These are phyloP conservation scores for Rhipidocladum racemiflorum DNA, from an alignment of 176 grass and related monocot species.

Conservation along the genomic window DNA sequence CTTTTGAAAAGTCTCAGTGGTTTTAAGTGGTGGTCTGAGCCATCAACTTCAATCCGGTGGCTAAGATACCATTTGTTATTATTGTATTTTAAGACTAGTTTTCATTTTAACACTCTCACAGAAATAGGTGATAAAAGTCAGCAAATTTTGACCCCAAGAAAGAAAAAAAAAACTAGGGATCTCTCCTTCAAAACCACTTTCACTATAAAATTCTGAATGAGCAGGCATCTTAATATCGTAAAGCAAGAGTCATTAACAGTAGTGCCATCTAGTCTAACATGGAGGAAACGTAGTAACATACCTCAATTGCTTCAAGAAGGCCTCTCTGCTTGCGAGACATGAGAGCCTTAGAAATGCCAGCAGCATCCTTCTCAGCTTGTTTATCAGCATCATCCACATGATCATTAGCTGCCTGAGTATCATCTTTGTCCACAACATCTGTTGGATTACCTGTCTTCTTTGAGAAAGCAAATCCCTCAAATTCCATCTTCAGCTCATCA, in stretches of 20 bases:
- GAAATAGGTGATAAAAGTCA: neutral
- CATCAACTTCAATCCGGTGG: neutral
- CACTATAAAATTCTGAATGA: neutral
- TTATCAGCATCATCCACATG: conserved; percentile 27
- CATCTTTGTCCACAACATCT: conserved; percentile 40
- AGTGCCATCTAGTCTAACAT: neutral
- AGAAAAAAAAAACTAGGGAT: neutral
- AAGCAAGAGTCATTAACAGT: neutral
- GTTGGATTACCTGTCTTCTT: conserved; percentile 38
- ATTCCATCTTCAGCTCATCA: conserved; percentile 88
- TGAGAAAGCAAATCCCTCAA: conserved; percentile 56
- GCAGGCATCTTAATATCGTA: neutral
- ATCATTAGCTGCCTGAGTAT: neutral
- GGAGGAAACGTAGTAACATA: conserved; percentile 31
- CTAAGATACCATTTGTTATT: neutral
- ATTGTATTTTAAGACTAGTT: too few species aligned
- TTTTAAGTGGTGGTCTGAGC: neutral
- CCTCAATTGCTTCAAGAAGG: conserved; percentile 77
- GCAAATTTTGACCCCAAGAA: neutral
- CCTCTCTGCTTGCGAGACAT: conserved; percentile 67
- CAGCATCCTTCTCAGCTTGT: conserved; percentile 43
- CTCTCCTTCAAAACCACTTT: neutral
- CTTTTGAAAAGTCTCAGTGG: neutral
- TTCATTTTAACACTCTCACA: neutral
- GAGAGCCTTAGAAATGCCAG: conserved; percentile 33